Evolutionary conservation across 1,139 yeast genomes (phyloP), one percentile per base, ranked within the genome.

Genomic region (Pichia sp.): DNA sequence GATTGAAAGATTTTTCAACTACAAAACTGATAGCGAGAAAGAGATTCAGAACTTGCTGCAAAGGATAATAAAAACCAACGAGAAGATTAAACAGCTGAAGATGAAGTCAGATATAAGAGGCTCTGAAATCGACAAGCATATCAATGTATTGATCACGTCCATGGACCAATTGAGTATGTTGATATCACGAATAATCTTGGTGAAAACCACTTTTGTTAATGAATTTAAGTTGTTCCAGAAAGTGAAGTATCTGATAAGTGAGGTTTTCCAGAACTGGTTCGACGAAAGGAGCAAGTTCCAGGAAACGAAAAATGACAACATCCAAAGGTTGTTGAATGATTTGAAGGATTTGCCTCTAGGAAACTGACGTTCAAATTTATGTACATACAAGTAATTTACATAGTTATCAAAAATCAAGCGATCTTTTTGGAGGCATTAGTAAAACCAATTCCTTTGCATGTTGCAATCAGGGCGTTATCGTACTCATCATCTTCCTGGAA

Each of bases 341-440:
- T 69, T 81, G 30, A 72, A 72, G 53, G 85, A 81, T 60, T 78
- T 89, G 84, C 96, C 56, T 26, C 32, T 54, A 32, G 45, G 52
- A 34, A 50, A 45, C 45, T 46, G 38, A 44, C 26, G 6, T 36
- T 6, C 41, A 36, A n/a, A 26, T 34, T 41, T 31, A 45, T 11
- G 16, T 47, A 30, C 47, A 23, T 38, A 43, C n/a, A 11, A 40
- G 23, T 10, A 42, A 10, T 42, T 42, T 38, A 45, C 41, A 47
- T 19, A 32, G 38, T 23, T 34, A 23, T 36, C 4, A 15, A 11
- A 23, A 47, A 5, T 26, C 16, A 47, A 16, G 96, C 96, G 62
- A 90, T 87, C 72, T 92, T 92, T 70, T 90, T 90, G 53, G 90
- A 87, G 13, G 97, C 90, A 67, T 89, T 90, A 36, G 92, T 87